Percentiles rank a stretch among this genome's conserved stretches.
These are phyloP conservation scores for Leishmania aethiopica DNA, from an alignment of 208 protist genomes.

Conservation along the genomic window DNA sequence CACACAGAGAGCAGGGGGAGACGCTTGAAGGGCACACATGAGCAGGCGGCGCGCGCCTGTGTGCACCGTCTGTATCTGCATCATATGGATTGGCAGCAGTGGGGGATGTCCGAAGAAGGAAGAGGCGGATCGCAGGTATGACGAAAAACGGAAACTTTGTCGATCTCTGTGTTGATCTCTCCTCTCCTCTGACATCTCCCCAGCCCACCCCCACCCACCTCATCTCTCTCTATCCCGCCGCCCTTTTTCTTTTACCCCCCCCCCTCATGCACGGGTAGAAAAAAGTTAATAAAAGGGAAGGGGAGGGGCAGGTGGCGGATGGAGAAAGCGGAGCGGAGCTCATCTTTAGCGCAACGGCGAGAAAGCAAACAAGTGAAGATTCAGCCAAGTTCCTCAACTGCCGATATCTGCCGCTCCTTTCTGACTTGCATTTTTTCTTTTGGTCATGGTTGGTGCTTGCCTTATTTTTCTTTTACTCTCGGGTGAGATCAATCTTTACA, in stretches of 20 bases:
- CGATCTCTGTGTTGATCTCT: not conserved
- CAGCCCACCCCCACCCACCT: not conserved
- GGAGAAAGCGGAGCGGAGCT: not conserved
- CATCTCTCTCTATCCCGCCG: not conserved
- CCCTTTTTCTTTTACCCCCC: not conserved
- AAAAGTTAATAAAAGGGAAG: not conserved
- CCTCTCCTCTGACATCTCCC: not conserved
- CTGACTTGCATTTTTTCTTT: not conserved
- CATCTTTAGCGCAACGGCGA: not conserved
- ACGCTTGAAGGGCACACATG: not conserved
- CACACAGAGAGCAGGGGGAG: not conserved
- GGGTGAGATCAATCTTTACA: not conserved
- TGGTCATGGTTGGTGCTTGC: not conserved
- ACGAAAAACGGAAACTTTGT: not conserved
- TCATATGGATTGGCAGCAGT: not conserved
- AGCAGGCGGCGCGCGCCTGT: not conserved
- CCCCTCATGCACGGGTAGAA: not conserved
- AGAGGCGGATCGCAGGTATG: not conserved
- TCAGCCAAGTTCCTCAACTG: not conserved
- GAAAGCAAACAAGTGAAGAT: not conserved
- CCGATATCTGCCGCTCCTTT: not conserved
- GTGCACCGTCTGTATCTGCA: not conserved
- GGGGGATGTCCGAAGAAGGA: not conserved
- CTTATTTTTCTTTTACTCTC: not conserved
- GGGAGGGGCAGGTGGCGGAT: not conserved